Base-by-base conservation (phyloP, 2,329 filamentous ascomycete species). In the Claviceps africana region DNA sequence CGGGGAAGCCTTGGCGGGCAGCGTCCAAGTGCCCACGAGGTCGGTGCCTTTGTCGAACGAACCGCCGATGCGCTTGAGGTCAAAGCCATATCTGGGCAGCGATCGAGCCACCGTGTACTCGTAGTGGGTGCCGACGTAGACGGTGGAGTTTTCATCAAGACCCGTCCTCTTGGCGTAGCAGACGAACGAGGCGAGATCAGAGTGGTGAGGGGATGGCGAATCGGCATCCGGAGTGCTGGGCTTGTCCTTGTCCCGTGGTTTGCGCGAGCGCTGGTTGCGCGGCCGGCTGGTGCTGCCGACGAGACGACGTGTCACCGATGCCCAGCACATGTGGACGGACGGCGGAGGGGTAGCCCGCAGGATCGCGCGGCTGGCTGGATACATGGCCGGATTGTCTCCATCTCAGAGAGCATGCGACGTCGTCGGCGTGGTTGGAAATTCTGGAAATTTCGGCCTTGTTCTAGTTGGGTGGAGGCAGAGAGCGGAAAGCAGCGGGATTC, bases 111-210 rank as follows among this genome's bases (percentile, higher is more conserved):
- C 77, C 0, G 72, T 80, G 69, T 91, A 91, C 65, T 93, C 87
- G 69, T 86, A 91, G 63, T 78, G 78, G 0, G 86, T 91, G 57
- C 87, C 87, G 43, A 82, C 71, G 62, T 82, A 90, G 45, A 81
- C 74, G 0, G 79, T 81, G 17, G 77, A 80, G 4, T 64, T 67
- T 1, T 70, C 65, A 56, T 78, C 73, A 22, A 88, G 71, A 1
- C 74, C 71, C 0, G 69, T 74, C 48, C 76, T 75, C 21, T 72
- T 64, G 5, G 82, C 82, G 64, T 89, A 82, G 28, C 74, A 69
- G 30, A 85, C 65, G 63, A 88, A 91, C 0, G 81, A 78, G 1
- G 70, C 58, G 4, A 88, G 72, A 60, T 84, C 76, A 57, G 79
- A 69, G 64, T 90, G 86, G 46, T 78, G 69, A 25, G 67, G 63